phyloP scores from a whole-genome alignment of 1,284 basidiomycete species.

The Ceratobasidium sp. region DNA sequence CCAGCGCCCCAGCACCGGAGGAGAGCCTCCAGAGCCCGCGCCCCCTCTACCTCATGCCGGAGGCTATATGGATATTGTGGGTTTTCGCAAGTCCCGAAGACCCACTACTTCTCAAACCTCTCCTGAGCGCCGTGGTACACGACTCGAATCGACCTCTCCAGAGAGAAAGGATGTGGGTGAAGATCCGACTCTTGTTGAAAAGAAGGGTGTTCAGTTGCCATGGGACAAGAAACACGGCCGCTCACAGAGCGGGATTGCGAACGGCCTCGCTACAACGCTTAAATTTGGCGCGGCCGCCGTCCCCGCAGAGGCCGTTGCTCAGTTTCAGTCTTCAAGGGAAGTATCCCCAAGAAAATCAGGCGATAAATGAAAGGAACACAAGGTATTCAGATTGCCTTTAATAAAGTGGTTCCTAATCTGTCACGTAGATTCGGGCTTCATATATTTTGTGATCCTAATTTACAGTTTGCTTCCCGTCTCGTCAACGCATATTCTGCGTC shows the following conservation, averaged over 20 bases:
- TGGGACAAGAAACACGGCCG: conserved; percentile 22
- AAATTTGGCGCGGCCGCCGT: conserved; percentile 23
- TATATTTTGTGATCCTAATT: not conserved
- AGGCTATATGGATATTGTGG: conserved; percentile 32
- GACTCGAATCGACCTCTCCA: not conserved
- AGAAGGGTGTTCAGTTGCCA: not conserved
- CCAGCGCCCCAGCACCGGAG: not conserved
- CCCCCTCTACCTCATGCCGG: conserved; percentile 24
- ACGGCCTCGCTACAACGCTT: conserved; percentile 25
- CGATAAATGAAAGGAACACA: not conserved
- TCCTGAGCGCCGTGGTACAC: not conserved
- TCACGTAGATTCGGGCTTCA: not conserved
- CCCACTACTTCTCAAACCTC: not conserved
- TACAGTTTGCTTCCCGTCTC: not conserved
- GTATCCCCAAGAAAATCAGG: not conserved
- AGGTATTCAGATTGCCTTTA: not conserved
- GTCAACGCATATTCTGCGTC: not conserved
- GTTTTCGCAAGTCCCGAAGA: not conserved
- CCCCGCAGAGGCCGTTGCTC: not conserved
- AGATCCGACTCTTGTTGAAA: not conserved
- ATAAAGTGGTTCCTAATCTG: not conserved
- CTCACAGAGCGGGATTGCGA: conserved; percentile 29
- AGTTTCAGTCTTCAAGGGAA: not conserved
- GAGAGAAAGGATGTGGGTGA: not conserved
- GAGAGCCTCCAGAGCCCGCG: conserved; percentile 4